A percentile compares a stretch with the other conserved stretches of the same genome.
These are phyloP conservation scores for Ophiostoma ulmi DNA, from an alignment of 2,329 filamentous ascomycete genomes.

Conservation along the genomic window DNA sequence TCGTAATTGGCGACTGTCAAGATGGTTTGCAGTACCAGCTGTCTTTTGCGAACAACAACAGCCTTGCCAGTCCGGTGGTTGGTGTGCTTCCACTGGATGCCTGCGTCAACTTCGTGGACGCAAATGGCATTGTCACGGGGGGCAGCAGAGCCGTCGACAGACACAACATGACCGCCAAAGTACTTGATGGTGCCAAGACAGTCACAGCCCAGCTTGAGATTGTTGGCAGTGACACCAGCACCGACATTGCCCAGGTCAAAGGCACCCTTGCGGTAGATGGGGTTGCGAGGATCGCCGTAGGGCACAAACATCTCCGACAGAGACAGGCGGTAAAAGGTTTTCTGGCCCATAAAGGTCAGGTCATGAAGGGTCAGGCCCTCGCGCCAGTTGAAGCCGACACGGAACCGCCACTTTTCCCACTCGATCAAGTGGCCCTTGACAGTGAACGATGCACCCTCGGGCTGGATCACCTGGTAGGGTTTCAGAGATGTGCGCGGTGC, in stretches of 20 bases:
- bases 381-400: slow-evolving; percentile 63
- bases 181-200: slow-evolving; percentile 61
- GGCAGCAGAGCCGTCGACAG: not conserved
- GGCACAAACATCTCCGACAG: slow-evolving; percentile 63
- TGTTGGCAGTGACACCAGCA: slow-evolving; percentile 62
- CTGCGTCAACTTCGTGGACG: slow-evolving; percentile 39
- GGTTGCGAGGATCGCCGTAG: slow-evolving; percentile 60
- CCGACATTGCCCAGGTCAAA: slow-evolving; percentile 69
- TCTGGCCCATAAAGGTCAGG: slow-evolving; percentile 15
- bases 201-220: slow-evolving; percentile 62
- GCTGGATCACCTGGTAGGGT: slow-evolving; percentile 22
- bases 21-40: slow-evolving; percentile 63
- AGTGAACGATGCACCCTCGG: slow-evolving; percentile 37
- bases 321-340: slow-evolving; percentile 51
- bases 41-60: slow-evolving; percentile 54
- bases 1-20: slow-evolving; percentile 68
- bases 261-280: slow-evolving; percentile 64
- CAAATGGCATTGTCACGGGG: slow-evolving; percentile 47
- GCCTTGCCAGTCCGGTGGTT: slow-evolving; percentile 59
- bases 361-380: slow-evolving; percentile 55
- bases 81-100: slow-evolving; percentile 68
- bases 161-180: slow-evolving; percentile 57
- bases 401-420: slow-evolving; percentile 66
- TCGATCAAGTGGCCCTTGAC: slow-evolving; percentile 48
- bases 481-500: slow-evolving; percentile 8